Percentiles rank a stretch among this genome's conserved stretches.
Conservation (phyloP, 768 basidiomycete species). For the Naganishia antarctica region DNA sequence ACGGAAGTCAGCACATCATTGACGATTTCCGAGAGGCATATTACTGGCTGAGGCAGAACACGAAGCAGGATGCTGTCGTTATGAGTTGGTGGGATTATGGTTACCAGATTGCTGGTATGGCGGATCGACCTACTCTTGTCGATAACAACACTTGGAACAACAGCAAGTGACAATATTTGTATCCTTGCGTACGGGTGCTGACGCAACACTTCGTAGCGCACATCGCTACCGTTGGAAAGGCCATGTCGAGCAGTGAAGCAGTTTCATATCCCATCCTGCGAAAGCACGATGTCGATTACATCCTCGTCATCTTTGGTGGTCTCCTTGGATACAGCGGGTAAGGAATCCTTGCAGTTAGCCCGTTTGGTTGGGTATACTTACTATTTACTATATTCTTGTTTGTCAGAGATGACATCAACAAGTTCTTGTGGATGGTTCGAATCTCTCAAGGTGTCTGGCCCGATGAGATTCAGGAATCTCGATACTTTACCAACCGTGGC, state of each 20-base stretch:
- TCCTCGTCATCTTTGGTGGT: constrained; percentile 95
- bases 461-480: constrained; percentile 90
- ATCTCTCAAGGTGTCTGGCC: constrained; percentile 87
- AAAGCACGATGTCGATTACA: constrained; percentile 93
- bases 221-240: constrained; percentile 97
- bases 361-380: not conserved
- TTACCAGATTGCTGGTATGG: constrained; percentile 99
- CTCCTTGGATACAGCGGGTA: constrained; percentile 83
- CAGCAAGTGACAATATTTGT: constrained; percentile 59
- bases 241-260: constrained; percentile 91
- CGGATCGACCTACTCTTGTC: constrained; percentile 56
- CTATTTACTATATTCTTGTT: not conserved
- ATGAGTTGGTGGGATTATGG: constrained; percentile 99
- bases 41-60: constrained; percentile 97
- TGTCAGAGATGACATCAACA: constrained; percentile 92
- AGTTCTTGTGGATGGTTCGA: constrained; percentile 95
- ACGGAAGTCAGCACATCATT: constrained; percentile 89
- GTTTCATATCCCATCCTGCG: constrained; percentile 93
- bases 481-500: constrained; percentile 85
- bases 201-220: constrained; percentile 56
- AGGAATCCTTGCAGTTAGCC: constrained; percentile 23
- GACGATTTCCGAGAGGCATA: constrained; percentile 99
- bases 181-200: constrained; percentile 42
- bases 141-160: constrained; percentile 87
- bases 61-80: constrained; percentile 80